Evolutionary conservation across 805 yeast genomes (phyloP).

Genomic region (Torulaspora microellipsoides): DNA sequence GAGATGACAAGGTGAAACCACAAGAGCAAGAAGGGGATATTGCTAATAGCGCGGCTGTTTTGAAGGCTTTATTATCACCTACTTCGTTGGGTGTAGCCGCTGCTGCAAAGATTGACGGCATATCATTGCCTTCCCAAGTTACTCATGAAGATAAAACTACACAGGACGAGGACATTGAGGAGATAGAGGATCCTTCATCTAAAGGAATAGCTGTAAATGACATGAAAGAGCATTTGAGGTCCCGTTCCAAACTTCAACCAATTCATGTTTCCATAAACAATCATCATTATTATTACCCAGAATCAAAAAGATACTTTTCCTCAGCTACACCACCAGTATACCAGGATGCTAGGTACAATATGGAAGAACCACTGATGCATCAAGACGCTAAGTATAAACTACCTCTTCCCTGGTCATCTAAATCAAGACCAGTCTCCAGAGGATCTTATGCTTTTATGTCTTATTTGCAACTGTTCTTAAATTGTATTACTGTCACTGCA

Average conservation of each 20-base stretch:
- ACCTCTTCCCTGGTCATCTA: constrained; percentile 58
- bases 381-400: constrained; percentile 35
- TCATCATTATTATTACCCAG: constrained; percentile 22
- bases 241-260: constrained; percentile 17
- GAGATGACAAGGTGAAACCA: constrained; percentile 2
- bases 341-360: neutral
- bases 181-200: neutral
- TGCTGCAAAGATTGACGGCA: constrained; percentile 23
- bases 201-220: constrained; percentile 4
- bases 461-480: constrained; percentile 53
- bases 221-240: constrained; percentile 16
- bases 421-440: constrained; percentile 48
- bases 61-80: constrained; percentile 27
- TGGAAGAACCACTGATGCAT: constrained; percentile 2
- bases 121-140: constrained; percentile 2
- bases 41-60: constrained; percentile 15
- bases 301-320: constrained; percentile 17
- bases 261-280: constrained; percentile 30
- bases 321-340: constrained; percentile 39
- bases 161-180: constrained; percentile 1
- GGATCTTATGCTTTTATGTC: constrained; percentile 56
- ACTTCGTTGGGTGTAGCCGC: constrained; percentile 30
- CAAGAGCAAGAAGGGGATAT: constrained; percentile 1
- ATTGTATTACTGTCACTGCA: constrained; percentile 44
- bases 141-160: neutral